Evolutionary conservation across 2,329 filamentous ascomycete genomes (phyloP).

Genomic region (Penicillium sp.): DNA sequence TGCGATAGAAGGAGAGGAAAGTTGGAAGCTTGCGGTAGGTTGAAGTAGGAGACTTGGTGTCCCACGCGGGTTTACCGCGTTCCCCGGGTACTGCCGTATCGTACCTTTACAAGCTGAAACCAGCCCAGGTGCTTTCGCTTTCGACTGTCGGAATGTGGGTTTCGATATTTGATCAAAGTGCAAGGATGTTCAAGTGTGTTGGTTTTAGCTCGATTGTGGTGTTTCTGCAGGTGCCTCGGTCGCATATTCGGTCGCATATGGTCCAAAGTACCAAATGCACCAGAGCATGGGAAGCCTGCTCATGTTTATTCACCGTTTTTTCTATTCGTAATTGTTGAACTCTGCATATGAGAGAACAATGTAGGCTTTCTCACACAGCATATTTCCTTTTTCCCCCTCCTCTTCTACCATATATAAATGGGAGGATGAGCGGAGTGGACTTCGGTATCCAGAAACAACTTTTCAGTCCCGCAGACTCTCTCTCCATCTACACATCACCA

Average conservation of each 20-base stretch:
- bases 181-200: background rate
- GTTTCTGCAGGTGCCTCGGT: background rate
- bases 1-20: slow-evolving; percentile 19
- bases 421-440: background rate
- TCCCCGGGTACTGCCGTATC: slow-evolving; percentile 21
- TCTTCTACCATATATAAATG: background rate
- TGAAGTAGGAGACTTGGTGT: slow-evolving; percentile 20
- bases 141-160: background rate
- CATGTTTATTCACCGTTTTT: background rate
- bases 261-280: background rate
- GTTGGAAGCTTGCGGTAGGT: slow-evolving; percentile 11
- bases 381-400: background rate
- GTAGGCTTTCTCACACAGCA: background rate
- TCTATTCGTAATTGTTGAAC: background rate
- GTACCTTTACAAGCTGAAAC: slow-evolving; percentile 25
- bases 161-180: background rate
- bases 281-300: background rate
- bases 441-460: slow-evolving; percentile 7
- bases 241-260: slow-evolving; percentile 1
- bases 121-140: background rate
- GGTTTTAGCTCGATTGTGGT: background rate
- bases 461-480: slow-evolving; percentile 11
- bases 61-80: slow-evolving; percentile 38
- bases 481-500: slow-evolving; percentile 12
- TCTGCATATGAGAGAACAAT: background rate